Base-by-base conservation (phyloP, 441 rosid species). In the Pelargonium australe region DNA sequence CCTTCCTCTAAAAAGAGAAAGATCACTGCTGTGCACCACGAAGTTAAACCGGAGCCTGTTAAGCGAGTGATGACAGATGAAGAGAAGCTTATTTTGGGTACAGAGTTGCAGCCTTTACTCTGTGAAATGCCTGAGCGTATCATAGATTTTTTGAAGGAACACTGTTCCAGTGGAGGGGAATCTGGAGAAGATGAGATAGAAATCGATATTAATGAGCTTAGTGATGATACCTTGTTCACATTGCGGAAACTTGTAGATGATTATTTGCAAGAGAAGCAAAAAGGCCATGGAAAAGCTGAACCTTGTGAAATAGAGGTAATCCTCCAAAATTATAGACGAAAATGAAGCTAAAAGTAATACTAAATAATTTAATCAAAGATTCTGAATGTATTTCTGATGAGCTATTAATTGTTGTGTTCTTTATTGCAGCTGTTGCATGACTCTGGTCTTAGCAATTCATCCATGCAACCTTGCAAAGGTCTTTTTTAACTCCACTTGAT, bases 241-340 rank as follows among this genome's bases (percentile, higher is more conserved):
- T 82, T 88, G 70, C 74, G 81, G 62, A 82, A 81, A 70, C 85
- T 88, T 76, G 67, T 88, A 53, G 85, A 85, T 73, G 87, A 83
- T 62, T 77, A 82, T 79, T 68, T 79, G 68, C 83, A 61, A 72
- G 82, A 81, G 79, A 83, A 82, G 76, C 89, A 77, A 64, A 81
- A 72, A 63, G 83, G 70, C 64, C 84, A 77, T 69, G 69, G 77
- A 1, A 74, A 72, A 64, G 86, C 73, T 69, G 86, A 86, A 76
- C 90, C 87, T 64, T 86, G 89, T 76, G 90, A 86, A 76, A 83
- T 86, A 75, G 89, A 88, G 93, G 93, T 85, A 77, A 31, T 51
- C 7, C 61, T 64, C 57, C 69, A n/a, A 51, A 51, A 17, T 51
- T 14, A 14, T 51, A 14, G 16, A 51, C 14, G 14, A 51, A n/a